Base-by-base conservation (phyloP, 2,329 filamentous ascomycete genomes). In the Stylonectria norvegica region DNA sequence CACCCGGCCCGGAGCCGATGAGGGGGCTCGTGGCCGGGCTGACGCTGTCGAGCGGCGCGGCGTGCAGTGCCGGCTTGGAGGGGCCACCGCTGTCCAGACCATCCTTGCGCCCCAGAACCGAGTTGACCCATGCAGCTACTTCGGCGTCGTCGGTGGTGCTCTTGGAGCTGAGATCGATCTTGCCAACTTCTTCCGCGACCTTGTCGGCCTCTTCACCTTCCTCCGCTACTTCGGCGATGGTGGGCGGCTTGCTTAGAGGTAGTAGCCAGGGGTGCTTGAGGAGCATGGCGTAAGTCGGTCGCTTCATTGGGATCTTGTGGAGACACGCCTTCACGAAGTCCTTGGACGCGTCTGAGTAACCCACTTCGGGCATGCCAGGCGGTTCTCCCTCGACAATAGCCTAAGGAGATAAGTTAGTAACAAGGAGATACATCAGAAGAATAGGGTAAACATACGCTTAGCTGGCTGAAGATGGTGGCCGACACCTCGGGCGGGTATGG, bases 371-470 rank as follows among this genome's bases (percentile, higher is more conserved):
- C 20, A 98, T 79, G 57, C 86, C 83, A 9, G 93, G 93, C 11
- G 93, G 89, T n/a, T 95, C 89, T 36, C 93, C 93, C 61, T 97
- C 89, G 23, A 98, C 93, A 60, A 98, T 98, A 40, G 93, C 93
- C 93, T 98, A 50, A 10, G 31, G 52, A 5, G 20, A 20, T 11
- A 23, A 22, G 20, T 55, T 42, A 55, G 42, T 41, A n/a, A 37
- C 16, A 35, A 20, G n/a, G n/a, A n/a, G n/a, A n/a, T n/a, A n/a
- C n/a, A n/a, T n/a, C n/a, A 8, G 20, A 11, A 20, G 5, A 39
- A 34, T 18, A 19, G 14, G 11, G 17, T 17, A 12, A 14, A 81
- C 90, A 82, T 76, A 97, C 93, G 57, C 86, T 94, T 22, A 98
- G 73, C 62, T 98, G 93, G 58, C 89, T 94, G 72, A 98, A 97